These are phyloP conservation scores for Mycena amicta DNA, from an alignment of 768 basidiomycete species.

Conservation along the genomic window DNA sequence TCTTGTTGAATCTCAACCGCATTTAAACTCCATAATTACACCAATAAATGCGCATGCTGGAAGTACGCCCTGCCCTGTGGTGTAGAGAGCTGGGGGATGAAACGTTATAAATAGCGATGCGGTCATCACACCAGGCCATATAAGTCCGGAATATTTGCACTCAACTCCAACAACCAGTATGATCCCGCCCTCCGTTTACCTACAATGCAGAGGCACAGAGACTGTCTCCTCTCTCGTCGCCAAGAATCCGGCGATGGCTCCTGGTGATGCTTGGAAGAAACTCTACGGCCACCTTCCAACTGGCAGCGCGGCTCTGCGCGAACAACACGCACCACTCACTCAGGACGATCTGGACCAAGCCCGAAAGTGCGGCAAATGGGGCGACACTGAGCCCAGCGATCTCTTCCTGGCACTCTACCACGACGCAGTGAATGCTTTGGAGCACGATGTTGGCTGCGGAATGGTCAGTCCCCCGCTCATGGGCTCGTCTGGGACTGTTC, in stretches of 20 bases:
- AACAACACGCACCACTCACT: slow-evolving; percentile 31
- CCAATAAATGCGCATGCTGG: no score
- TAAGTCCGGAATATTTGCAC: no score
- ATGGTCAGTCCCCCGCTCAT: slow-evolving; percentile 66
- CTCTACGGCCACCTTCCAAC: slow-evolving; percentile 37
- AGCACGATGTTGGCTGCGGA: slow-evolving; percentile 55
- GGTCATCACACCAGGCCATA: no score
- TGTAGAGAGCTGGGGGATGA: not conserved
- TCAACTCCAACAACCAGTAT: slow-evolving; percentile 10
- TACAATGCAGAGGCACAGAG: slow-evolving; percentile 33
- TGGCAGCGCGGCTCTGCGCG: slow-evolving; percentile 23
- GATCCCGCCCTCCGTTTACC: slow-evolving; percentile 32
- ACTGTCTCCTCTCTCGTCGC: slow-evolving; percentile 48
- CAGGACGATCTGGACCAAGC: slow-evolving; percentile 48
- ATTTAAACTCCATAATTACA: no score
- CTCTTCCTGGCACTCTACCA: slow-evolving; percentile 64
- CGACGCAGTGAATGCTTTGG: slow-evolving; percentile 61
- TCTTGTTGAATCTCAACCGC: no score
- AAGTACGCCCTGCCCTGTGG: no score
- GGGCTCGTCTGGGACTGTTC: slow-evolving; percentile 63
- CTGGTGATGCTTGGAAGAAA: slow-evolving; percentile 38
- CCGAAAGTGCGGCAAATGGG: slow-evolving; percentile 54
- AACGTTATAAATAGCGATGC: slow-evolving; percentile 4
- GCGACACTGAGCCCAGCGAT: slow-evolving; percentile 50
- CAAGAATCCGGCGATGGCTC: slow-evolving; percentile 36